phyloP scores from a whole-genome alignment of 2,329 filamentous ascomycete species.

The Apiospora kogelbergensis region DNA sequence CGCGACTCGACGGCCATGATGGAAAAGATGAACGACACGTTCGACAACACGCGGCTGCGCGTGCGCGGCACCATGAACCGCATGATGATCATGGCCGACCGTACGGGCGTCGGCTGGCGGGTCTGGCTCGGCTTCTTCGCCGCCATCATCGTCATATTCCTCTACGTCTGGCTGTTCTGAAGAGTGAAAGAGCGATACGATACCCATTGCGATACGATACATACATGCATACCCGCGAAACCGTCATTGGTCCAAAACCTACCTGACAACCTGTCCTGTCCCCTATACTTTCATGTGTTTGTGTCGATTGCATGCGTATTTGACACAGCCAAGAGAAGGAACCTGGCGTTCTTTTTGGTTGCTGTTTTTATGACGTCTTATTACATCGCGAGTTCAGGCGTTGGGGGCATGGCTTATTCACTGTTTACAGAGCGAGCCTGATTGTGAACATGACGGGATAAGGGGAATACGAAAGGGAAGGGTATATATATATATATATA shows the following conservation, averaged over 20 bases:
- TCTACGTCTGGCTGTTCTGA: slow-evolving; percentile 89
- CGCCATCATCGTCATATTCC: slow-evolving; percentile 79
- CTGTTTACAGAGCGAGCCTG: slow-evolving; percentile 11
- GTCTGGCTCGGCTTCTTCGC: slow-evolving; percentile 90
- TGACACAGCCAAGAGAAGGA: background rate
- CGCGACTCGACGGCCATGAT: slow-evolving; percentile 83
- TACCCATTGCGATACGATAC: background rate
- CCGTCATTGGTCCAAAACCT: background rate
- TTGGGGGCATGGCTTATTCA: slow-evolving; percentile 10
- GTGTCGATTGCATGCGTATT: background rate
- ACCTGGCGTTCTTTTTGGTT: background rate
- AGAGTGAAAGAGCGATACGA: background rate
- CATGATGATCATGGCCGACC: slow-evolving; percentile 94
- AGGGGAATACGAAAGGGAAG: background rate
- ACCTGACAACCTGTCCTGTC: background rate
- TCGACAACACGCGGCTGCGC: slow-evolving; percentile 79
- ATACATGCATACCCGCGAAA: background rate
- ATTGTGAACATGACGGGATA: background rate
- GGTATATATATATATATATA: no score
- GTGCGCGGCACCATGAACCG: slow-evolving; percentile 92
- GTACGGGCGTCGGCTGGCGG: slow-evolving; percentile 93
- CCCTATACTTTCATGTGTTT: background rate
- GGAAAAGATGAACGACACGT: slow-evolving; percentile 94
- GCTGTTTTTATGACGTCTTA: background rate
- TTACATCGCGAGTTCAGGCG: background rate